phyloP scores from a whole-genome alignment of 2,329 filamentous ascomycete genomes.

The Colletotrichum noveboracense region DNA sequence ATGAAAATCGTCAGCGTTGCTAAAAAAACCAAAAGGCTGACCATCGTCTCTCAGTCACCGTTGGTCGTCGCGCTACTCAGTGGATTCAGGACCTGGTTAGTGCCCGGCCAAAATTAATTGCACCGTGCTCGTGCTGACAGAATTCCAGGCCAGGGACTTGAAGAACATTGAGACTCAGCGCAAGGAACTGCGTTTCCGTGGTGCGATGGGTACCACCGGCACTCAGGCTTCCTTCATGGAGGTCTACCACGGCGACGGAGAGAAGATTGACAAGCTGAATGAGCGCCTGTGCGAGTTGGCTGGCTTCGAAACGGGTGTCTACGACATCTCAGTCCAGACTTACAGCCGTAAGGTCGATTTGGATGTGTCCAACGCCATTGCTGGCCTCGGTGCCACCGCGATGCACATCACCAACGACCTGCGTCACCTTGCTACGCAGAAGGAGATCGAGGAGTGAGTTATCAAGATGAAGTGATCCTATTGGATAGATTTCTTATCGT shows the following conservation, averaged over 20 bases:
- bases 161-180: conserved; percentile 70
- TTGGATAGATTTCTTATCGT: not conserved
- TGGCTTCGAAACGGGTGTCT: conserved; percentile 63
- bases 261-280: conserved; percentile 60
- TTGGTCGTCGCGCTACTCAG: not conserved
- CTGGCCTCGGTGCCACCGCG: conserved; percentile 79
- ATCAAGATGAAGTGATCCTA: not conserved
- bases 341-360: conserved; percentile 76
- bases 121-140: conserved; percentile 34
- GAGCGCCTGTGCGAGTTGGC: conserved; percentile 59
- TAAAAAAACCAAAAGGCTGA: not conserved
- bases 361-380: conserved; percentile 79
- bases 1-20: not conserved
- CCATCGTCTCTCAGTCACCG: conserved; percentile 35
- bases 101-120: not conserved
- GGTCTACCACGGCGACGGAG: conserved; percentile 54
- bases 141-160: conserved; percentile 62
- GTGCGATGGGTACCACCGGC: conserved; percentile 71
- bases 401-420: conserved; percentile 75
- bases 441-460: conserved; percentile 76
- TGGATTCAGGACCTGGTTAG: not conserved
- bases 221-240: conserved; percentile 79
- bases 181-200: conserved; percentile 77
- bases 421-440: conserved; percentile 74
- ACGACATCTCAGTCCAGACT: conserved; percentile 71